Base-by-base conservation (phyloP, 73 alveolate genomes). In the Paramecium caudatum region DNA sequence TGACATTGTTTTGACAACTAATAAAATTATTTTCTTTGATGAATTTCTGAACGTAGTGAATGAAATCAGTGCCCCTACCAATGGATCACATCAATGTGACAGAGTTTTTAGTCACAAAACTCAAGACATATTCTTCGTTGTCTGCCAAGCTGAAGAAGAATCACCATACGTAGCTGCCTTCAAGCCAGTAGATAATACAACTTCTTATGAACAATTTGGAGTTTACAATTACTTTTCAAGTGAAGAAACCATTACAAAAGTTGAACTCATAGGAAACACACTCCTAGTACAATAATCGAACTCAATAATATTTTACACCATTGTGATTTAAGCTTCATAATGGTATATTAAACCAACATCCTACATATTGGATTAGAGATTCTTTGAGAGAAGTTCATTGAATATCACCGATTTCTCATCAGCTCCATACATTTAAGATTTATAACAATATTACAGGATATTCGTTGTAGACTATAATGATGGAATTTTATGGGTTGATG, bases 341-440 rank as follows among this genome's bases (percentile, higher is more conserved):
- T 55, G 80, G 80, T 55, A 55, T 43, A 55, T 55, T 23, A 15
- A 43, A 19, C 23, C 80, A 23, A 55, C 80, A 0, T 23, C 80
- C 1, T 55, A 55, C n/a, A 5, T 10, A 12, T 55, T 55, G 80
- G 80, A 55, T 55, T 37, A 37, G 0, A 6, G 30, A 55, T 55
- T 55, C 12, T 55, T 55, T 27, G 30, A 55, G 23, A 19, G 46
- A 23, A 5, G 46, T 9, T 10, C 13, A 1, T 55, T 55, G 80
- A 55, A 55, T 55, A 10, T 55, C 2, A 19, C 80, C 2, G 80
- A 55, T 55, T 55, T 55, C 7, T 27, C 23, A 27, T 55, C 30
- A 2, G 23, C 19, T 10, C 16, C 80, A 23, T 55, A 19, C 17
- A 7, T 27, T 27, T 10, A 7, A 55, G 80, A 55, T 55, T 4